Evolutionary conservation across 1,139 yeast species (phyloP), one percentile per base, ranked within the genome.

Genomic region (Wickerhamomyces sp.): DNA sequence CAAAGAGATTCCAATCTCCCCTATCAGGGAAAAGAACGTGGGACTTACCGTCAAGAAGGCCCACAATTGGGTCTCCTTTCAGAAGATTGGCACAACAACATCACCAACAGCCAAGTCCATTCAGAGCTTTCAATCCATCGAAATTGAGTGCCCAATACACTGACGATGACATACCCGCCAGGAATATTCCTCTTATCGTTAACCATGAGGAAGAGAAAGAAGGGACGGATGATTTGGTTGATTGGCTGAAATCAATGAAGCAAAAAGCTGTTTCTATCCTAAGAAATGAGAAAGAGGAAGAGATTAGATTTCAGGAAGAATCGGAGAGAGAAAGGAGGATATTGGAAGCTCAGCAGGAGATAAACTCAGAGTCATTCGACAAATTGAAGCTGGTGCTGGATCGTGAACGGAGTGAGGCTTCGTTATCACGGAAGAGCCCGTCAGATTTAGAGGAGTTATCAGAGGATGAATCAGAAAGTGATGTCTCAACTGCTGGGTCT

Each of bases 221-320:
- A n/a, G 35, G n/a, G 23, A n/a, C 29, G 7, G 43, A 36, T 11
- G 48, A 49, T 26, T 41, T 79, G n/a, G 64, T 76, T 10, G 59
- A 65, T 26, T 81, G 86, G 86, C 72, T 81, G 32, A 71, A 72
- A 39, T 66, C 71, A 6, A 61, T 80, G 40, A 73, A 75, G 43
- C 45, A 53, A 6, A 66, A 78, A 45, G 78, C 78, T 6, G 60
- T 65, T 42, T 47, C 59, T 2, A 68, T 76, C 6, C 58, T 77
- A 29, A 61, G 66, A 34, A 53, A 63, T 4, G 75, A 78, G 46
- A 59, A 64, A 15, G 60, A 64, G 27, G 76, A 75, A 41, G 70
- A 71, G 39, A 48, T 57, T n/a, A 53, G 54, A 32, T 65, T 74
- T 33, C 61, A 66, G 11, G 57, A 61, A 31, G 63, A 66, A 36